Conservation (phyloP, 345 rosid species). For the Eucalyptus guilfoylei region DNA sequence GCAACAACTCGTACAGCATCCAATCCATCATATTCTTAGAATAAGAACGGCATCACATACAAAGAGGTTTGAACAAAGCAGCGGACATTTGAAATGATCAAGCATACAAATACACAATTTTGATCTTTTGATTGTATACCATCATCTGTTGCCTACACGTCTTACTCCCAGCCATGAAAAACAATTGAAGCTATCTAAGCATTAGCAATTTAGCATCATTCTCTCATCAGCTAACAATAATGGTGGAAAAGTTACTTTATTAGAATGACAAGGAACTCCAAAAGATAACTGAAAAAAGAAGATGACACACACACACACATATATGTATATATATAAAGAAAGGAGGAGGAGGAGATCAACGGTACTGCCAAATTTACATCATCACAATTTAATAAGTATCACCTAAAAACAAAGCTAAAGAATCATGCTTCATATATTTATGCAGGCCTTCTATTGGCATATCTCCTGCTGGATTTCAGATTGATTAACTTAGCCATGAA, state of each 20-base stretch:
- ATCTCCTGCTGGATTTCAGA: neutral
- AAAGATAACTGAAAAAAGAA: neutral
- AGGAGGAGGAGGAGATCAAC: neutral
- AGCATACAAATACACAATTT: neutral
- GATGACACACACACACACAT: neutral
- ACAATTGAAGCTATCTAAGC: neutral
- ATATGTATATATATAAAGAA: too few relatives aligned
- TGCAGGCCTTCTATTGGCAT: neutral
- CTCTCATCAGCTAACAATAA: neutral
- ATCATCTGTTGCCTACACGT: neutral
- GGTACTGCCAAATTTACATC: neutral
- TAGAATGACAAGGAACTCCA: neutral
- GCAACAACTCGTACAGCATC: neutral
- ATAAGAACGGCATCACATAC: neutral
- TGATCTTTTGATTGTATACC: neutral
- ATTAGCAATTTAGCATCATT: neutral
- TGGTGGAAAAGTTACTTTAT: neutral
- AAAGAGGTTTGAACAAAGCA: neutral
- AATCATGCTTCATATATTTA: neutral
- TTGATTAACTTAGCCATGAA: neutral
- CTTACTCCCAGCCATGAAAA: neutral
- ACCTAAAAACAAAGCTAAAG: neutral
- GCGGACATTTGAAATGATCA: neutral
- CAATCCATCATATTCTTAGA: neutral
- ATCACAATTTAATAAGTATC: neutral